These are phyloP conservation scores for Cymbidium sinense DNA, from an alignment of 106 monocot genomes.

Conservation along the genomic window DNA sequence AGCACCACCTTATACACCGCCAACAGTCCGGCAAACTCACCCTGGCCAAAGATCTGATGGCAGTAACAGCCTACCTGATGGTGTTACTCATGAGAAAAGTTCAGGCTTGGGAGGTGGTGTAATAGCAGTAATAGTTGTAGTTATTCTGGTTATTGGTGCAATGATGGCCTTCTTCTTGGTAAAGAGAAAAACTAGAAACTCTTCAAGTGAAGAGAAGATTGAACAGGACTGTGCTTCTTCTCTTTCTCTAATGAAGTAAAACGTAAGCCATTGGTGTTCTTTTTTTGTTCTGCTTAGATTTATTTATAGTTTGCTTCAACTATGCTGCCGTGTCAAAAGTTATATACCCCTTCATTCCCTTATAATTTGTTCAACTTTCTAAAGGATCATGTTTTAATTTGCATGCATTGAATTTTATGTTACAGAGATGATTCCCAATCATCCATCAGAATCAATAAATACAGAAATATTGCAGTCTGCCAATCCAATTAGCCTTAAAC, in stretches of 20 bases:
- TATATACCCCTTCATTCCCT: background rate
- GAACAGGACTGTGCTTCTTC: constrained; percentile 27
- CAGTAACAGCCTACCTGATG: constrained; percentile 18
- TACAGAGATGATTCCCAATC: constrained; percentile 55
- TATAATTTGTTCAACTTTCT: background rate
- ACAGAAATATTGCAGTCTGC: constrained; percentile 23
- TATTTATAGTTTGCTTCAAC: background rate
- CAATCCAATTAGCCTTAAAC: constrained; percentile 46
- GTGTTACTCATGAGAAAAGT: constrained; percentile 23
- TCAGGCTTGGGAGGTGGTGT: constrained; percentile 53
- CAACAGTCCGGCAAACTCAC: constrained; percentile 30
- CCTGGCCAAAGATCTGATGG: constrained; percentile 38
- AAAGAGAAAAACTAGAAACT: constrained; percentile 23
- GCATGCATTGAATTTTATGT: constrained; percentile 3
- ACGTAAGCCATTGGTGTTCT: constrained; percentile 28
- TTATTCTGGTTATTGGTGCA: constrained; percentile 47
- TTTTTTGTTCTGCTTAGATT: background rate
- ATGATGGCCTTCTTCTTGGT: constrained; percentile 68
- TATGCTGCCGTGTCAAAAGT: background rate
- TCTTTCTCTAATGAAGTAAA: constrained; percentile 37
- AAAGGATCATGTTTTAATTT: background rate
- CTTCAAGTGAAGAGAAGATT: constrained; percentile 25
- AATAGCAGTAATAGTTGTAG: constrained; percentile 63
- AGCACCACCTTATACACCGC: constrained; percentile 24
- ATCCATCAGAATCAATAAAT: constrained; percentile 19